phyloP scores from a whole-genome alignment of 1,284 basidiomycete species.

The Cryptococcus sp. region DNA sequence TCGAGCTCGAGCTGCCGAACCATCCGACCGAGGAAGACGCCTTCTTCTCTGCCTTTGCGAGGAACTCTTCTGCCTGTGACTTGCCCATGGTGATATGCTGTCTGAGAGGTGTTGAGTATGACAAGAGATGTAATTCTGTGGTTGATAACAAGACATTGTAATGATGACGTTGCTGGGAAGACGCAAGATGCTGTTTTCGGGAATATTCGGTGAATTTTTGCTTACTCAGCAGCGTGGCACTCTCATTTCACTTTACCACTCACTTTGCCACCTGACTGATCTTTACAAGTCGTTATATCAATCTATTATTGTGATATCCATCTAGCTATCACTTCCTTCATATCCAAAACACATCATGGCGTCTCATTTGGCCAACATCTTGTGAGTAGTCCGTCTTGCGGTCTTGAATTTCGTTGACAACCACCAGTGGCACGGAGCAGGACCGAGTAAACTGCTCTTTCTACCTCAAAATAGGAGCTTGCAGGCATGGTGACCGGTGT shows the following conservation, averaged over 20 bases:
- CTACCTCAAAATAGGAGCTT: conserved; percentile 55
- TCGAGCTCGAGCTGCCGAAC: conserved; percentile 77
- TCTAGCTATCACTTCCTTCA: too few relatives aligned
- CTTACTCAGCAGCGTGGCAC: conserved; percentile 24
- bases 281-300: neutral
- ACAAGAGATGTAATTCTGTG: neutral
- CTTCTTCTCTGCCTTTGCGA: conserved; percentile 91
- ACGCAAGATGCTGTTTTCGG: conserved; percentile 14
- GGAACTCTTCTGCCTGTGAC: conserved; percentile 56
- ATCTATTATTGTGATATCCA: neutral
- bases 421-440: conserved; percentile 53
- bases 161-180: neutral
- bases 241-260: neutral
- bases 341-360: conserved; percentile 37
- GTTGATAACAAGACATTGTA: neutral
- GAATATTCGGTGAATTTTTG: conserved; percentile 29
- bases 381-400: conserved; percentile 36
- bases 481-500: conserved; percentile 53
- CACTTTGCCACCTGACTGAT: conserved; percentile 1
- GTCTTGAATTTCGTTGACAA: neutral
- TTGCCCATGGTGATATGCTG: conserved; percentile 33
- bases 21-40: conserved; percentile 75
- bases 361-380: conserved; percentile 53
- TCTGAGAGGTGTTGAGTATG: neutral
- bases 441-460: conserved; percentile 55